Conservation (phyloP, 768 basidiomycete genomes). For the Suillus ampliporus region DNA sequence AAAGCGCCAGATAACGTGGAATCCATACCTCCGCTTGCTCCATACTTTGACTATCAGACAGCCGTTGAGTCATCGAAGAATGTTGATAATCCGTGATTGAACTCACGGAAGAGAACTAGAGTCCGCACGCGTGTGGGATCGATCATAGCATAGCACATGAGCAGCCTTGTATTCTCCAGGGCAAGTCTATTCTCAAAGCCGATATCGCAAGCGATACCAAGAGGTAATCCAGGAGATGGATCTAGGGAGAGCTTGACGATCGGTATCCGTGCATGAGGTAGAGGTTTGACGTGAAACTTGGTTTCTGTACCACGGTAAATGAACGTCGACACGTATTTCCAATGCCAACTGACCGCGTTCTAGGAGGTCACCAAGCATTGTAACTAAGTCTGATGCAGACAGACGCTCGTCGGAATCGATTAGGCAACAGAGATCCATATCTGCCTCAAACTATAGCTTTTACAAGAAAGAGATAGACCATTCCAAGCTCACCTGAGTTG, state of each 20-base stretch:
- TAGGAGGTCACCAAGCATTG: slow-evolving; percentile 90
- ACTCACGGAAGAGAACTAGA: slow-evolving; percentile 95
- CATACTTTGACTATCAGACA: slow-evolving; percentile 88
- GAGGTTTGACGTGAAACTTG: slow-evolving; percentile 93
- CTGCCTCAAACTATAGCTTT: slow-evolving; percentile 46
- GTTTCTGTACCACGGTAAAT: slow-evolving; percentile 64
- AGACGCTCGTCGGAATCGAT: slow-evolving; percentile 85
- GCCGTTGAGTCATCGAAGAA: slow-evolving; percentile 18
- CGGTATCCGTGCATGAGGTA: slow-evolving; percentile 96
- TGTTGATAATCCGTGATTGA: slow-evolving; percentile 19
- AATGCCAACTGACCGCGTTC: slow-evolving; percentile 75
- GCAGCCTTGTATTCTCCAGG: slow-evolving; percentile 92
- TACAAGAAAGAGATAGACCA: slow-evolving; percentile 10
- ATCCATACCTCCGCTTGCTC: slow-evolving; percentile 85
- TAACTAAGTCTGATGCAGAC: slow-evolving; percentile 88
- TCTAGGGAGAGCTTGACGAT: slow-evolving; percentile 97
- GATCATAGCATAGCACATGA: slow-evolving; percentile 97
- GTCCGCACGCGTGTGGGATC: slow-evolving; percentile 94
- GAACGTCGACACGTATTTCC: slow-evolving; percentile 11
- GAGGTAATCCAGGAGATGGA: slow-evolving; percentile 78
- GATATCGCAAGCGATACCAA: slow-evolving; percentile 96
- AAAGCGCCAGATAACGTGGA: not conserved
- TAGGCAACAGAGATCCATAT: slow-evolving; percentile 98
- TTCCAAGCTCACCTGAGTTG: slow-evolving; percentile 75
- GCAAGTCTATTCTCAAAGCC: slow-evolving; percentile 98